Evolutionary conservation across 257 asterid genomes (phyloP).

Genomic region (Anisodus tanguticus): DNA sequence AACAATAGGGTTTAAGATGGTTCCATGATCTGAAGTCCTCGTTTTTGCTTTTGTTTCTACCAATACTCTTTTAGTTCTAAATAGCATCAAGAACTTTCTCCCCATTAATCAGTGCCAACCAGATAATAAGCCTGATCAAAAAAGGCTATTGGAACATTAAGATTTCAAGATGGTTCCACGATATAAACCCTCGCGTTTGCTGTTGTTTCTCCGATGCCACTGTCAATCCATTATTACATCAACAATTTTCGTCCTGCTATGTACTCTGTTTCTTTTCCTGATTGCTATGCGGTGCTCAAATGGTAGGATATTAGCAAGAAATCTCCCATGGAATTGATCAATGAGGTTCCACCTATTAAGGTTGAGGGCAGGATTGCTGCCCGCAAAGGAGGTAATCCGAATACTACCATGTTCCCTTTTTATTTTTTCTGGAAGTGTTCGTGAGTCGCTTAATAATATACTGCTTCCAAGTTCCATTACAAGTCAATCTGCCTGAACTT

Average conservation of each 20-base stretch:
- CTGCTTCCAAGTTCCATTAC: not conserved
- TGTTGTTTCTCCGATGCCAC: not conserved
- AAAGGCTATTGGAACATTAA: not conserved
- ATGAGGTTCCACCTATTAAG: conserved; percentile 92
- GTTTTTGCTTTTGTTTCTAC: not conserved
- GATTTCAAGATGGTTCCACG: not conserved
- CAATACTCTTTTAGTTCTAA: not conserved
- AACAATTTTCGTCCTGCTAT: not conserved
- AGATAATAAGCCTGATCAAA: not conserved
- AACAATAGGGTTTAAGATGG: too few species aligned
- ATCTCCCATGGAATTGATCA: conserved; percentile 94
- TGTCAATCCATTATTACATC: not conserved
- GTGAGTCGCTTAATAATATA: not conserved
- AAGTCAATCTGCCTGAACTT: not conserved
- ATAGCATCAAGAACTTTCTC: not conserved
- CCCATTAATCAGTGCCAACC: not conserved
- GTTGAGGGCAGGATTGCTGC: conserved; percentile 78
- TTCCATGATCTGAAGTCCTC: not conserved
- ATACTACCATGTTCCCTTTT: not conserved
- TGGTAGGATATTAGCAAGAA: conserved; percentile 67
- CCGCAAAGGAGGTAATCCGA: conserved; percentile 84
- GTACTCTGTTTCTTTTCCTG: conserved; percentile 4
- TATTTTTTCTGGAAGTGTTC: not conserved
- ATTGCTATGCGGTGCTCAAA: conserved; percentile 17
- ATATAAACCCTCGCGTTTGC: not conserved